These are phyloP conservation scores for Euphorbia tirucalli DNA, from an alignment of 345 rosid genomes.

Conservation along the genomic window DNA sequence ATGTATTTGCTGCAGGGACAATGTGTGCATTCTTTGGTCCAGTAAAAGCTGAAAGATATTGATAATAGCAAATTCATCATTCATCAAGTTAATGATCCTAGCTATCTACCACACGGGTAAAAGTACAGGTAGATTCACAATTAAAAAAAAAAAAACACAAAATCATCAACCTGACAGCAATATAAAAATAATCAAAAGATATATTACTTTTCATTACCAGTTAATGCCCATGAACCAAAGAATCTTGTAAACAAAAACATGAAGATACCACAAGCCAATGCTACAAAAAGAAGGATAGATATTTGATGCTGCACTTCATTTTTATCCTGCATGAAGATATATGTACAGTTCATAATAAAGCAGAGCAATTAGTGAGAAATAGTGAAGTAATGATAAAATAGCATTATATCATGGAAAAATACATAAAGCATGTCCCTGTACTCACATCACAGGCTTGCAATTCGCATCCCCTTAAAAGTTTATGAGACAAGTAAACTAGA, in stretches of 20 bases:
- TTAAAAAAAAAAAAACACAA: not conserved
- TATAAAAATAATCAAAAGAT: conserved; percentile 1
- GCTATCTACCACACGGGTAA: not conserved
- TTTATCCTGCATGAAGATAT: conserved; percentile 54
- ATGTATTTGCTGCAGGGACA: conserved; percentile 80
- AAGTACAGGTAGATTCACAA: not conserved
- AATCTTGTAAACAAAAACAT: conserved; percentile 69
- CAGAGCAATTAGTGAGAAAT: not conserved
- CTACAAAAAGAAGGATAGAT: conserved; percentile 74
- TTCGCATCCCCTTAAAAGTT: not conserved
- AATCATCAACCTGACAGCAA: not conserved
- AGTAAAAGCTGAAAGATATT: conserved; percentile 59
- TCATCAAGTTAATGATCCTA: not conserved
- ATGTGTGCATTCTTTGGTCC: conserved; percentile 66
- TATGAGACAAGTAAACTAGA: not conserved
- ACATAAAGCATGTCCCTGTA: not conserved
- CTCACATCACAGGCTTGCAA: not conserved
- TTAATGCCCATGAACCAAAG: conserved; percentile 73
- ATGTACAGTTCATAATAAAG: not conserved
- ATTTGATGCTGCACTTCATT: conserved; percentile 83
- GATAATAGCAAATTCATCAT: not conserved
- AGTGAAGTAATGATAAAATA: not conserved
- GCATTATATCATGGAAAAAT: not conserved
- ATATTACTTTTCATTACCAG: conserved; percentile 45
- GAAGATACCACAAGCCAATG: conserved; percentile 62